Base-by-base conservation (phyloP, 2,329 filamentous ascomycete genomes). In the Epicoccum nigrum region DNA sequence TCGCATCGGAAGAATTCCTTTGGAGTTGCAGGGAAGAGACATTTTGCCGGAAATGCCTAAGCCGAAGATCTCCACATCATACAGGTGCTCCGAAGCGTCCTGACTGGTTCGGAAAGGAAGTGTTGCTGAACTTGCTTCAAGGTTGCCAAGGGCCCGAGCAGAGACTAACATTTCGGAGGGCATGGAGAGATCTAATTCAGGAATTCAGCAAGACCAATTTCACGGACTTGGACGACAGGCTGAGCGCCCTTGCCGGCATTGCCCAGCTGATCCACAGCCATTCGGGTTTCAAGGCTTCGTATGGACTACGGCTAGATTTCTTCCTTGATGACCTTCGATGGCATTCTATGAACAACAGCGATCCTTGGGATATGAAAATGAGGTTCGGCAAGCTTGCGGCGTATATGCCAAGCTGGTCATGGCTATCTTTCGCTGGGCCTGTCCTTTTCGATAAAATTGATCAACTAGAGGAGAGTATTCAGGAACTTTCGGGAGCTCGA, bases 21-120 rank as follows among this genome's bases (percentile, higher is more conserved):
- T 45, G 32, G 42, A 32, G 34, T n/a, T 45, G 42, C 28, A 32
- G 42, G 15, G 16, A 45, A 17, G 12, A 17, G 28, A 30, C 13
- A 4, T 30, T 30, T 25, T 25, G 23, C 9, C 23, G 23, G 23
- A 25, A 9, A 25, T 25, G 23, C 9, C 23, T 25, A 6, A 25
- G 23, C 23, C 23, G 9, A 9, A 25, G 9, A 25, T 25, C 23
- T 3, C 23, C 23, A 25, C 23, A 25, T 6, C 23, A 9, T 25
- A 1, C 9, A 9, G 6, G 9, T 25, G 9, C 23, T 7, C 23
- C 6, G 9, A 25, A 6, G 23, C 23, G 23, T 25, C 23, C 6
- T 25, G 6, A 25, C 23, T 7, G 6, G 12, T 9, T 30, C 7
- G 28, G 12, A 30, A 30, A 30, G 13, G 7, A n/a, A 30, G 1